Evolutionary conservation across 163 green algal species (phyloP), one percentile per base, ranked within the genome.

Genomic region (Scenedesmus sp.): DNA sequence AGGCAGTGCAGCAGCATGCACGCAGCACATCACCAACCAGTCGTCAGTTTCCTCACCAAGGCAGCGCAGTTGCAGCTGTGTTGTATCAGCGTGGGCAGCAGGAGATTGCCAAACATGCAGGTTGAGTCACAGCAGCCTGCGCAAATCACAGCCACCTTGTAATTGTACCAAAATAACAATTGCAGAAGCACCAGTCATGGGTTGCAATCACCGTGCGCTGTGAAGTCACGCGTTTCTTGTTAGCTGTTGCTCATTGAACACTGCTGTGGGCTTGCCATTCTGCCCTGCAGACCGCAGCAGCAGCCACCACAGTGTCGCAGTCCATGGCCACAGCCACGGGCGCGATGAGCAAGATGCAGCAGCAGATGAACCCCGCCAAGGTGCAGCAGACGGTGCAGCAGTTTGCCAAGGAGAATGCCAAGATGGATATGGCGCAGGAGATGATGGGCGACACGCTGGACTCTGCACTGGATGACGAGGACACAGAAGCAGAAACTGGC

Each of bases 371-470:
- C 90, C 84, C 76, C 0, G 53, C 56, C 24, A 46, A 87, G 53
- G 51, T 87, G 53, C 51, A 95, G 68, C 46, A 96, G 87, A 95
- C 91, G 7, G 95, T 98, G 94, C 82, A 93, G 92, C 46, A 96
- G 80, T 98, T 98, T 91, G 90, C 90, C 68, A 94, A 94, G 85
- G 93, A 92, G 72, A 92, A 94, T 85, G 65, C 90, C 24, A 94
- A 95, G 72, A 96, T 97, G 94, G 95, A 97, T 44, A 96, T 97
- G 94, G 93, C 94, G 0, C 80, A 78, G 10, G 96, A 98, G 90
- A 96, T 99, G 94, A 96, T 99, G 93, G 96, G 97, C 15, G 95
- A 96, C 51, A 96, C 95, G 0, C 46, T 99, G 37, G 97, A 99
- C 83, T 91, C 83, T 43, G 94, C 94, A 3, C 89, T 98, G 81